phyloP scores from a whole-genome alignment of 306 rosid species.

The Mucuna pruriens region DNA sequence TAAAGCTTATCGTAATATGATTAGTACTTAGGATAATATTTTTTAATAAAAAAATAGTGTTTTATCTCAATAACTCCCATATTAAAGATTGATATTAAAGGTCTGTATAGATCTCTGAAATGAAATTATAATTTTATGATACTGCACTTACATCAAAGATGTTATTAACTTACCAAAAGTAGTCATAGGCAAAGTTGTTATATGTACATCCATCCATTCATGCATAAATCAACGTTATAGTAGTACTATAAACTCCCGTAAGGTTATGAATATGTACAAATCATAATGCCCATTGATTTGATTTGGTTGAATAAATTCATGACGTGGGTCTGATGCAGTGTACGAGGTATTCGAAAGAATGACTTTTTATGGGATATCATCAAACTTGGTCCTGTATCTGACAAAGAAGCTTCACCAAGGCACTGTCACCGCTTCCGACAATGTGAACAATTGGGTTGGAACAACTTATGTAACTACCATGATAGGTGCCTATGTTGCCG shows the following conservation, averaged over 20 bases:
- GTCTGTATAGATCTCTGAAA: too few species aligned
- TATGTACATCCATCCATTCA: neutral
- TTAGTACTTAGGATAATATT: too few species aligned
- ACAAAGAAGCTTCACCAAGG: slow-evolving; percentile 67
- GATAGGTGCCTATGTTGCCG: slow-evolving; percentile 77
- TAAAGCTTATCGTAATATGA: too few species aligned
- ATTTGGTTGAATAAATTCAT: neutral
- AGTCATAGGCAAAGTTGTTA: neutral
- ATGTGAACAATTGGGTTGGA: slow-evolving; percentile 77
- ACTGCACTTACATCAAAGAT: too few species aligned
- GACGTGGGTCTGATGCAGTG: slow-evolving; percentile 40
- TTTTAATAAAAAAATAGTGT: too few species aligned
- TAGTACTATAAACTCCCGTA: neutral
- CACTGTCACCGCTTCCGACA: slow-evolving; percentile 60
- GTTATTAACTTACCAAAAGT: neutral
- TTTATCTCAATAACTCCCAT: too few species aligned
- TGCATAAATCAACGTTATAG: neutral
- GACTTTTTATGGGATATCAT: slow-evolving; percentile 69
- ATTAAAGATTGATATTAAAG: too few species aligned
- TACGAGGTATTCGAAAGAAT: slow-evolving; percentile 76
- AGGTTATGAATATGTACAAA: neutral
- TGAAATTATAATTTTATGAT: too few species aligned
- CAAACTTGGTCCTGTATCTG: slow-evolving; percentile 63
- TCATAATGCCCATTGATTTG: neutral
- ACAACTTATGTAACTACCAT: slow-evolving; percentile 66